Conservation (phyloP, 495 filamentous ascomycete species). For the Neurospora africana region DNA sequence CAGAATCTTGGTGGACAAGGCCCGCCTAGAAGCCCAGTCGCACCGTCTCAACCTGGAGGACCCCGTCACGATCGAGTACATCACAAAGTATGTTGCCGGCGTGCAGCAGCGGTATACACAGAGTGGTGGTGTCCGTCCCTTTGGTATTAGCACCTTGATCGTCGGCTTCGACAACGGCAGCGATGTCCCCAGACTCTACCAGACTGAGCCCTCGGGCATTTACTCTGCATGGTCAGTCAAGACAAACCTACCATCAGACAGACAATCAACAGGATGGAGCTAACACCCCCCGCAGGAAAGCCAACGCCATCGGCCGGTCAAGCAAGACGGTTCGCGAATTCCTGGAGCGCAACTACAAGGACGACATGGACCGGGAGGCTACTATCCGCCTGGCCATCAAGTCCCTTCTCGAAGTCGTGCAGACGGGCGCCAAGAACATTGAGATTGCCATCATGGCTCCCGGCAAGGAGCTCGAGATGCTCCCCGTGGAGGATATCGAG, state of each 20-base stretch:
- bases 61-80: conserved; percentile 95
- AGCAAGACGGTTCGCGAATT: conserved; percentile 99
- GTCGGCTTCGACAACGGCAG: conserved; percentile 94
- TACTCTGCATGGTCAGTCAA: conserved; percentile 84
- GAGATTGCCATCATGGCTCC: conserved; percentile 98
- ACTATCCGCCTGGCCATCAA: conserved; percentile 98
- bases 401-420: conserved; percentile 93
- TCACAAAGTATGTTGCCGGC: conserved; percentile 94
- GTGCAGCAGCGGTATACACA: conserved; percentile 98
- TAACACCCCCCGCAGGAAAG: conserved; percentile 59
- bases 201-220: conserved; percentile 96
- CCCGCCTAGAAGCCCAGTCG: conserved; percentile 89
- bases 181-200: conserved; percentile 76
- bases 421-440: conserved; percentile 98
- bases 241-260: background rate
- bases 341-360: conserved; percentile 94
- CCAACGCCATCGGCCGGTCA: conserved; percentile 94
- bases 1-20: conserved; percentile 94
- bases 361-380: conserved; percentile 88
- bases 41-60: conserved; percentile 98
- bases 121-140: conserved; percentile 91
- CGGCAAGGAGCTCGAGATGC: conserved; percentile 86
- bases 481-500: conserved; percentile 91
- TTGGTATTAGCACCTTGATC: conserved; percentile 94
- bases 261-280: background rate